Evolutionary conservation across 495 filamentous ascomycete species (phyloP), one percentile per base, ranked within the genome.

Genomic region (Penicillium pancosmium): DNA sequence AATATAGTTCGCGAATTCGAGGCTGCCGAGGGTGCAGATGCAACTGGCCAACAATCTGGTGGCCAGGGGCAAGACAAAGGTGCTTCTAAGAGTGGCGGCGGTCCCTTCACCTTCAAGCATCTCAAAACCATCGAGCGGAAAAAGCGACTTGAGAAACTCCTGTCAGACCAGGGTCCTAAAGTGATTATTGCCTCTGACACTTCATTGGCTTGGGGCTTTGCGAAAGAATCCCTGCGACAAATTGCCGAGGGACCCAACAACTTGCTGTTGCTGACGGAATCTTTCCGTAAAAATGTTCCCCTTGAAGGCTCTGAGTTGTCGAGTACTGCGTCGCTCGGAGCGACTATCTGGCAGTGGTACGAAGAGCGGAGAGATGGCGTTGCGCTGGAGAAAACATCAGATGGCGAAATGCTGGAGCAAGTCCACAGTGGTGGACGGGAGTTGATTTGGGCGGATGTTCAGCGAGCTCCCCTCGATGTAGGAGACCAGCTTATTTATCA

Each of bases 201-300:
- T 0, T 93, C 91, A 31, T 68, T 98, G 27, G 91, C 94, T 54
- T 98, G 95, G 94, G 94, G 94, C 0, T 96, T 97, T 65, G 94
- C 95, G 1, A 90, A 88, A 67, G 87, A 92, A n/a, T 84, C 92
- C 6, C 72, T 98, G n/a, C 82, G 82, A 44, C 75, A 75, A 21
- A 81, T 99, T 52, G 90, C 91, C 0, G 77, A 81, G 50, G 90
- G 95, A 60, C 76, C 85, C 2, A 83, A 84, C 34, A 98, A 96
- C 66, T 74, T 97, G 41, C 81, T 98, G 27, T 82, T 98, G 52
- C 78, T 98, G 25, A 96, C 94, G 0, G 91, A 98, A 65, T 74
- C 76, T 0, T 68, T 78, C 47, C 77, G 73, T 54, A 81, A 78
- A 57, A 75, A 80, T 3, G 74, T 72, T 21, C 50, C 74, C 3